Conservation (phyloP, 2,329 filamentous ascomycete genomes). For the Xylaria sp. region DNA sequence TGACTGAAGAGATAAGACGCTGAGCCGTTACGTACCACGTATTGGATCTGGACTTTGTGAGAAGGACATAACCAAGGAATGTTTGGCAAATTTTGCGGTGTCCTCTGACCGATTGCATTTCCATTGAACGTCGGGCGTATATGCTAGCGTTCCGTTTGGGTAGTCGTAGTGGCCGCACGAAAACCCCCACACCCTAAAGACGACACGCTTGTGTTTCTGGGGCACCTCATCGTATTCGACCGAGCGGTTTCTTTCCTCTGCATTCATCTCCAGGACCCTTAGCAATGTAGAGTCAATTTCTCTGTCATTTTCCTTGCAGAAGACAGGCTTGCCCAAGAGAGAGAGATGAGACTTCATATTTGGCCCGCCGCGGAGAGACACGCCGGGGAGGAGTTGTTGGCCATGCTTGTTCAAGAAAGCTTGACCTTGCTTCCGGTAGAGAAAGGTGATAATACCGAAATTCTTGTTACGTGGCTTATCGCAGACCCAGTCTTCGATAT, state of each 20-base stretch:
- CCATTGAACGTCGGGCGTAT: conserved; percentile 50
- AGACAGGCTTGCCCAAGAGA: conserved; percentile 39
- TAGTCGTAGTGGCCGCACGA: conserved; percentile 58
- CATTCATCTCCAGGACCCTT: conserved; percentile 42
- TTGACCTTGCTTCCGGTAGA: conserved; percentile 45
- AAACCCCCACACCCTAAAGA: conserved; percentile 37
- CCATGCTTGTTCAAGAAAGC: conserved; percentile 47
- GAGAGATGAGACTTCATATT: conserved; percentile 35
- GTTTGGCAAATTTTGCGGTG: conserved; percentile 50
- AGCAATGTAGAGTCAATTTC: conserved; percentile 45
- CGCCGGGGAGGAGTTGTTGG: conserved; percentile 16
- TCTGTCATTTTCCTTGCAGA: conserved; percentile 46
- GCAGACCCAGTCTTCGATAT: conserved; percentile 51
- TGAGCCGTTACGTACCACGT: conserved; percentile 24
- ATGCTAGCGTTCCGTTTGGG: conserved; percentile 44
- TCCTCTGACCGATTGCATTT: conserved; percentile 45
- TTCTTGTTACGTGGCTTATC: conserved; percentile 47
- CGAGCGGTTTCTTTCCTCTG: conserved; percentile 38
- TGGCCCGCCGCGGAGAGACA: conserved; percentile 1
- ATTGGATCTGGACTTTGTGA: conserved; percentile 21
- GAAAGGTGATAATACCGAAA: conserved; percentile 52
- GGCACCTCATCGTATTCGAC: conserved; percentile 32
- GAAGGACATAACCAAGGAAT: conserved; percentile 49
- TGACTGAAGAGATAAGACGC: not conserved
- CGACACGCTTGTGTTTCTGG: conserved; percentile 24